Evolutionary conservation across 176 grass and related monocot genomes (phyloP).

Genomic region (Coix lacrymajobi): DNA sequence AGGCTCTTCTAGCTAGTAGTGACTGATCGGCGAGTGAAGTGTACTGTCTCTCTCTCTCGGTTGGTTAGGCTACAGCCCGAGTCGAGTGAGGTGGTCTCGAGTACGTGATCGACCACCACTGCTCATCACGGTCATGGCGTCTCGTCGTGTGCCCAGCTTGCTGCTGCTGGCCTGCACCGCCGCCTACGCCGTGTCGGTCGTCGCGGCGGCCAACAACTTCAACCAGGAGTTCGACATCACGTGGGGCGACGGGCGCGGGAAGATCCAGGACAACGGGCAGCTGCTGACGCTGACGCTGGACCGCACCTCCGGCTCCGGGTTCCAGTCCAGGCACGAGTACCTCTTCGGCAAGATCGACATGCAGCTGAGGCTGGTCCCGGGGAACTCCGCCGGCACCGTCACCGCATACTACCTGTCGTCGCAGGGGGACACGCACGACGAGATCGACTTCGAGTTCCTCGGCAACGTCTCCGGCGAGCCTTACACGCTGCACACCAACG

Average conservation of each 20-base stretch:
- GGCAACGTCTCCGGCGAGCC: constrained; percentile 71
- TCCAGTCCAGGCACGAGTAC: constrained; percentile 85
- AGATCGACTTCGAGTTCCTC: constrained; percentile 91
- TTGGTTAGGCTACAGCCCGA: neutral
- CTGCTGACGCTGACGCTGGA: constrained; percentile 67
- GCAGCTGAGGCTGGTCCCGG: constrained; percentile 76
- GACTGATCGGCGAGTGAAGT: neutral
- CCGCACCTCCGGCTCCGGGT: constrained; percentile 61
- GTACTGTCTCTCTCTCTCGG: neutral
- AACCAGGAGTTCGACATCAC: constrained; percentile 73
- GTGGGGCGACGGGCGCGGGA: constrained; percentile 73
- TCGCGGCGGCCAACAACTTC: constrained; percentile 40
- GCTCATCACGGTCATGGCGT: neutral
- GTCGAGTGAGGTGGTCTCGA: neutral
- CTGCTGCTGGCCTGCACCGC: constrained; percentile 14
- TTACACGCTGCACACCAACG: constrained; percentile 87
- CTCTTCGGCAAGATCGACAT: constrained; percentile 93
- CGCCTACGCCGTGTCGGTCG: neutral
- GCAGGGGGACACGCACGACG: constrained; percentile 67
- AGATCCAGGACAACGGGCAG: constrained; percentile 45
- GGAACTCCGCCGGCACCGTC: constrained; percentile 88
- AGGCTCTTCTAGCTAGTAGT: too few species aligned
- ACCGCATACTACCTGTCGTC: constrained; percentile 87
- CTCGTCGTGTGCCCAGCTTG: neutral
- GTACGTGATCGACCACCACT: neutral